These are phyloP conservation scores for Fusarium temperatum DNA, from an alignment of 2,329 filamentous ascomycete genomes.

Conservation along the genomic window DNA sequence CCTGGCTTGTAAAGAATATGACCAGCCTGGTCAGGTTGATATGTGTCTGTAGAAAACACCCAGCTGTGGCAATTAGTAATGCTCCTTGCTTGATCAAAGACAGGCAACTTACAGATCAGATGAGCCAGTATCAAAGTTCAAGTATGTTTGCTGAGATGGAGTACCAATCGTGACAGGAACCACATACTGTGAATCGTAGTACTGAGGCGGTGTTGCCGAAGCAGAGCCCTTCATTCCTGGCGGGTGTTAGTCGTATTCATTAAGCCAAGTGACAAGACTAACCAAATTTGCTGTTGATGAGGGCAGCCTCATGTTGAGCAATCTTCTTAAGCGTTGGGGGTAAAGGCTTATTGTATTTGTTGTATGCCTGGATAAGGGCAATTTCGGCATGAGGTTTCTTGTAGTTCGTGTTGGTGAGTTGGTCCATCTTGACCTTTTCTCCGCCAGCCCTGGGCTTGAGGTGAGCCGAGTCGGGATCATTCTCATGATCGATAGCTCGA, in stretches of 20 bases:
- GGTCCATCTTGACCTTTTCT: conserved; percentile 43
- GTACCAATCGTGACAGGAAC: conserved; percentile 70
- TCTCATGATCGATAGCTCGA: not conserved
- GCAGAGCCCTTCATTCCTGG: conserved; percentile 37
- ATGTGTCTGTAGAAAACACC: conserved; percentile 71
- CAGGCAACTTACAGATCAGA: conserved; percentile 56
- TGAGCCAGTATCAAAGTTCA: conserved; percentile 74
- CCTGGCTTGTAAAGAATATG: conserved; percentile 67
- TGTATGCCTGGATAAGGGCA: conserved; percentile 45
- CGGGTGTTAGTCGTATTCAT: not conserved
- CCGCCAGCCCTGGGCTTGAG: conserved; percentile 5
- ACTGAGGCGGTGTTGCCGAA: conserved; percentile 42
- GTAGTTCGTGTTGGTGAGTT: conserved; percentile 49
- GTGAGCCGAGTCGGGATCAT: conserved; percentile 6
- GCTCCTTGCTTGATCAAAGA: rapidly evolving
- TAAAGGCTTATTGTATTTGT: conserved; percentile 50
- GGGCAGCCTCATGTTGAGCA: conserved; percentile 22
- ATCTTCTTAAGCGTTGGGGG: conserved; percentile 42
- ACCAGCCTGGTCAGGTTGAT: conserved; percentile 55
- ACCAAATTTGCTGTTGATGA: conserved; percentile 40
- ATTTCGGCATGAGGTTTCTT: conserved; percentile 45
- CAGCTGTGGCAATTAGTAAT: conserved; percentile 59
- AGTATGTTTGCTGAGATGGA: conserved; percentile 63
- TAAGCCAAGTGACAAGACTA: not conserved
- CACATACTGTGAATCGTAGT: conserved; percentile 65